These are phyloP conservation scores for Irpex lacteus DNA, from an alignment of 1,284 basidiomycete species.

Conservation along the genomic window DNA sequence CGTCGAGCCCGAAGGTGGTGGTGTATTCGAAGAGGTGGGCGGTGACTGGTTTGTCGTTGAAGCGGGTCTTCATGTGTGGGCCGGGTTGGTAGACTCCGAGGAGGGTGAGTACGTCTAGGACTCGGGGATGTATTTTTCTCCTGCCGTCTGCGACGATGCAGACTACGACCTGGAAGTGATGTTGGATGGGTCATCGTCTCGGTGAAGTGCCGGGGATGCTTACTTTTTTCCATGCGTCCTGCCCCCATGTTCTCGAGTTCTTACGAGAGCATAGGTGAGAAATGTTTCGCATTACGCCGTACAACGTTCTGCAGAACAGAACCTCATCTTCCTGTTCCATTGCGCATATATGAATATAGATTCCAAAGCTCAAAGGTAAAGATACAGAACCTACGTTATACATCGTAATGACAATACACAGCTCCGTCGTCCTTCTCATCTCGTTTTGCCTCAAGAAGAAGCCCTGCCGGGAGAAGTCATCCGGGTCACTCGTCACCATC, in stretches of 20 bases:
- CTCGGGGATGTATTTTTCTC: conserved; percentile 88
- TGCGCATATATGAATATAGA: background rate
- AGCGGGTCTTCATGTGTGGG: conserved; percentile 86
- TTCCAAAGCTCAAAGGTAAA: background rate
- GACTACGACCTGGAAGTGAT: conserved; percentile 73
- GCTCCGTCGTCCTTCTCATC: conserved; percentile 79
- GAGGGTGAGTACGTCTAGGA: conserved; percentile 87
- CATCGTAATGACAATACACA: conserved; percentile 97
- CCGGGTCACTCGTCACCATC: conserved; percentile 91
- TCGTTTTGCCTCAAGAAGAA: conserved; percentile 88
- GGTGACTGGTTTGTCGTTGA: conserved; percentile 86
- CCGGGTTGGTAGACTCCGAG: conserved; percentile 77
- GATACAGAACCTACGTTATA: conserved; percentile 67
- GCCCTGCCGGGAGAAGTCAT: conserved; percentile 83
- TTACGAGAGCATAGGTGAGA: conserved; percentile 89
- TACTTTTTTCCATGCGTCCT: conserved; percentile 96
- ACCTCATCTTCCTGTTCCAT: conserved; percentile 84
- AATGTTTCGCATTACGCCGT: conserved; percentile 95
- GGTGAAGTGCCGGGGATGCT: conserved; percentile 5
- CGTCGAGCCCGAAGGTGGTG: conserved; percentile 85
- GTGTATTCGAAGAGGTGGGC: conserved; percentile 98
- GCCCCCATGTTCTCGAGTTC: conserved; percentile 94
- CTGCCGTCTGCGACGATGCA: conserved; percentile 96
- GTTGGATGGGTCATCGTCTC: background rate
- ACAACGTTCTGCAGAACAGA: conserved; percentile 90